These are phyloP conservation scores for Torulaspora delbrueckii DNA, from an alignment of 805 yeast genomes.

Conservation along the genomic window DNA sequence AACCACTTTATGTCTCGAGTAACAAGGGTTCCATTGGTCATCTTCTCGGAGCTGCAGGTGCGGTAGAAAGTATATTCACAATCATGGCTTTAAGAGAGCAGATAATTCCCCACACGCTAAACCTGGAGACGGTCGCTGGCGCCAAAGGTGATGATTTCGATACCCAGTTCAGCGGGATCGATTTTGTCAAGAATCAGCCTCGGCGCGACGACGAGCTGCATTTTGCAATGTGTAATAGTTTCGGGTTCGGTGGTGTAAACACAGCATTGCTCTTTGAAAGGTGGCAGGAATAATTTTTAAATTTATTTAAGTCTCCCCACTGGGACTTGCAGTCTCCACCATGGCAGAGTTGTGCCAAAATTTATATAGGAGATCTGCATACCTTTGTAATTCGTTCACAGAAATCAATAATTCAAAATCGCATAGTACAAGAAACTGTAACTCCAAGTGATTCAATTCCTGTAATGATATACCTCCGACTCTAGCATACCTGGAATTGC, in stretches of 20 bases:
- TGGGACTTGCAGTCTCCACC: not conserved
- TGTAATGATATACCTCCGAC: slow-evolving; percentile 93
- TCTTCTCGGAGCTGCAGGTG: slow-evolving; percentile 91
- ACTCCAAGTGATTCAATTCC: slow-evolving; percentile 86
- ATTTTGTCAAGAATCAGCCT: slow-evolving; percentile 54
- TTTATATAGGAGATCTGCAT: slow-evolving; percentile 78
- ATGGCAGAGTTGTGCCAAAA: slow-evolving; percentile 54
- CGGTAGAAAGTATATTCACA: slow-evolving; percentile 84
- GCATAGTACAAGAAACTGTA: slow-evolving; percentile 76
- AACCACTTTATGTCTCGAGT: slow-evolving; percentile 55
- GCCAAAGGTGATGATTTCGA: slow-evolving; percentile 42
- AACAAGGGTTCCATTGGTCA: slow-evolving; percentile 94
- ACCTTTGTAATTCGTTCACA: slow-evolving; percentile 83
- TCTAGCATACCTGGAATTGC: slow-evolving; percentile 89
- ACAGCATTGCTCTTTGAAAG: slow-evolving; percentile 59
- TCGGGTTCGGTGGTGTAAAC: slow-evolving; percentile 98
- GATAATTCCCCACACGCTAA: slow-evolving; percentile 74
- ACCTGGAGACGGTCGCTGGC: slow-evolving; percentile 52
- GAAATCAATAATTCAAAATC: slow-evolving; percentile 86
- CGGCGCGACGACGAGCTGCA: slow-evolving; percentile 38
- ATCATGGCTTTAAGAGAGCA: slow-evolving; percentile 56
- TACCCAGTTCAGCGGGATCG: slow-evolving; percentile 40
- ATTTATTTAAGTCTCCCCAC: not conserved
- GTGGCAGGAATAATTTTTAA: slow-evolving; percentile 11
- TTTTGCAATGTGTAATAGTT: slow-evolving; percentile 78